phyloP scores from a whole-genome alignment of 176 grass and related monocot genomes.

The Pharus latifolius region DNA sequence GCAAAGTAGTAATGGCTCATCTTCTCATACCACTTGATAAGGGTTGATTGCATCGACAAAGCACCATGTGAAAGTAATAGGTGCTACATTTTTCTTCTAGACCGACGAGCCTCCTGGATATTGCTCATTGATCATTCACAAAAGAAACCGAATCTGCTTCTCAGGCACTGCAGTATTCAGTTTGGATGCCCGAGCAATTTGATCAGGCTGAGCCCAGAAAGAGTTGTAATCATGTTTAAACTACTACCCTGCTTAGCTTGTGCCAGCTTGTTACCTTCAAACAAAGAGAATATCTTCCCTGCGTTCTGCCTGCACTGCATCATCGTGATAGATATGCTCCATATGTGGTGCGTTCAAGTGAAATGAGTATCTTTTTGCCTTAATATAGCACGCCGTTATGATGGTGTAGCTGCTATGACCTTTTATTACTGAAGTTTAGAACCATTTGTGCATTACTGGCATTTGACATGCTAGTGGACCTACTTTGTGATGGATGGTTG shows the following conservation, averaged over 20 bases:
- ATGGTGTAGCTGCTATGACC: too few relatives aligned
- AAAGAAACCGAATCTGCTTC: constrained; percentile 1
- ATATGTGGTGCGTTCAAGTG: background rate
- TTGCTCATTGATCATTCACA: too few relatives aligned
- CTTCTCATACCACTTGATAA: constrained; percentile 27
- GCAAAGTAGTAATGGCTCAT: constrained; percentile 31
- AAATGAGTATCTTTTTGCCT: background rate
- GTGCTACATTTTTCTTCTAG: constrained; percentile 15
- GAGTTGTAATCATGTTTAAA: background rate
- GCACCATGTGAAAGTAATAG: constrained; percentile 19
- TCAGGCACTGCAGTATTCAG: background rate
- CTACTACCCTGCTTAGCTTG: background rate
- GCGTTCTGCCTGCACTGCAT: background rate
- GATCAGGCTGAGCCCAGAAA: background rate
- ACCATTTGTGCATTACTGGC: background rate
- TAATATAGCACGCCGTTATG: background rate
- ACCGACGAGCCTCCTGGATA: background rate
- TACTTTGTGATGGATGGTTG: background rate
- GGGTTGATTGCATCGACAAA: constrained; percentile 31
- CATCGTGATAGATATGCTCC: background rate
- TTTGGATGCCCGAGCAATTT: background rate
- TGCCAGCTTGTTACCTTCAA: background rate
- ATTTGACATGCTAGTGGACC: background rate
- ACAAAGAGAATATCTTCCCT: background rate
- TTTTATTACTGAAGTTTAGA: background rate